These are phyloP conservation scores for Phytophthora sansomeana DNA, from an alignment of 352 stramenopile species.

Conservation along the genomic window DNA sequence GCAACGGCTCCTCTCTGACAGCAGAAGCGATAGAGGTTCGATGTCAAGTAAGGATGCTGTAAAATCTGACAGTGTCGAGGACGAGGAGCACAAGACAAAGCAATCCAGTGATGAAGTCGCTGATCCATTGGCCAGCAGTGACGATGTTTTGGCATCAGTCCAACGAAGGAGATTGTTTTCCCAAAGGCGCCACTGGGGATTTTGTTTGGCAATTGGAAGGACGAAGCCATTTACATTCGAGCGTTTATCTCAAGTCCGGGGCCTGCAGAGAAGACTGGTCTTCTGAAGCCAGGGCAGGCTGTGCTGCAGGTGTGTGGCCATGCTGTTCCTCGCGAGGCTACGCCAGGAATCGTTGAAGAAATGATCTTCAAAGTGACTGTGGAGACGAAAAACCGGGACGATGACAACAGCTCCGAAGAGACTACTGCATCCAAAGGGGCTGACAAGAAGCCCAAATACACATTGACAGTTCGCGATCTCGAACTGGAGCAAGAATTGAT, in stretches of 20 bases:
- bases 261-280: conserved; percentile 70
- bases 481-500: conserved; percentile 85
- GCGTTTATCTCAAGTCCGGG: conserved; percentile 84
- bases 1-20: conserved; percentile 10
- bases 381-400: conserved; percentile 20
- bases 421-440: conserved; percentile 14
- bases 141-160: conserved; percentile 24
- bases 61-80: background rate
- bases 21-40: conserved; percentile 16
- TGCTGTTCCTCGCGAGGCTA: conserved; percentile 65
- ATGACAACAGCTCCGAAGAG: conserved; percentile 11
- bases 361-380: conserved; percentile 67
- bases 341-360: conserved; percentile 60
- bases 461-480: conserved; percentile 80
- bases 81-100: conserved; percentile 1
- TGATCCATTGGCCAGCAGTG: background rate
- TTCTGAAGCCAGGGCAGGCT: conserved; percentile 68
- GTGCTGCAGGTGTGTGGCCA: conserved; percentile 83
- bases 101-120: background rate
- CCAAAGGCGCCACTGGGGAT: conserved; percentile 74
- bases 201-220: conserved; percentile 85
- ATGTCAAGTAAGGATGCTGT: background rate
- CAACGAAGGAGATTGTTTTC: conserved; percentile 69
- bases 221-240: conserved; percentile 79
- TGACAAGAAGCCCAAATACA: conserved; percentile 51